phyloP scores from a whole-genome alignment of 2,329 filamentous ascomycete species.

The Diplodia mutila region DNA sequence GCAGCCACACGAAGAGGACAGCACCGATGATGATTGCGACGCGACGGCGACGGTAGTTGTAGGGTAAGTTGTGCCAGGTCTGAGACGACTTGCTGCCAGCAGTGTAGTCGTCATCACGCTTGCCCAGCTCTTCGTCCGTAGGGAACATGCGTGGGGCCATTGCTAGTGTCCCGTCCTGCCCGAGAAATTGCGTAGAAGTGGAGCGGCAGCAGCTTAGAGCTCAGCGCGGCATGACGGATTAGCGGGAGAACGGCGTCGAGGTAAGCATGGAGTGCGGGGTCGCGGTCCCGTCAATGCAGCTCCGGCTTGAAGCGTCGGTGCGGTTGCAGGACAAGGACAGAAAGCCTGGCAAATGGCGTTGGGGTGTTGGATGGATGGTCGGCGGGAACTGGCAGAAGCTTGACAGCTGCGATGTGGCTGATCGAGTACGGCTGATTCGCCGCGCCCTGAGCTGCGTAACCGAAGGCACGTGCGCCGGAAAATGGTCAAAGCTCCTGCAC shows the following conservation, averaged over 20 bases:
- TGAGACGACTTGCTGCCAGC: conserved; percentile 42
- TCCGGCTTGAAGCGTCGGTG: not conserved
- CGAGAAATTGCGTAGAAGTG: not conserved
- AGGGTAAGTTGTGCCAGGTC: conserved; percentile 34
- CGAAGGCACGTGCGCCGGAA: not conserved
- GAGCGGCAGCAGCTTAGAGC: conserved; percentile 6
- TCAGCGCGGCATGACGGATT: not conserved
- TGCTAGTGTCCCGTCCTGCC: not conserved
- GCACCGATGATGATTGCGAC: conserved; percentile 43
- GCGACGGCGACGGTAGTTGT: conserved; percentile 56
- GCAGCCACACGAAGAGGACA: conserved; percentile 61
- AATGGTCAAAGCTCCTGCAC: not conserved
- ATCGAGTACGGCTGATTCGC: conserved; percentile 9
- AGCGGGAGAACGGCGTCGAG: not conserved
- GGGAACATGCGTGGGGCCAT: conserved; percentile 42
- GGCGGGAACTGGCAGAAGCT: not conserved
- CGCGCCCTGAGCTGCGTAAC: not conserved
- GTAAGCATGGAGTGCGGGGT: not conserved
- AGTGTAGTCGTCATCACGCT: conserved; percentile 66
- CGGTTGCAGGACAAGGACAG: not conserved
- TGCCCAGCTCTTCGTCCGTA: conserved; percentile 66
- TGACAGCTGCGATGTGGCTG: conserved; percentile 15
- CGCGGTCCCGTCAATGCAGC: not conserved
- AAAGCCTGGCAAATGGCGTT: not conserved
- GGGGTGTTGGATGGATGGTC: not conserved